phyloP scores from a whole-genome alignment of 2,329 filamentous ascomycete genomes.

The Periconia sp. region DNA sequence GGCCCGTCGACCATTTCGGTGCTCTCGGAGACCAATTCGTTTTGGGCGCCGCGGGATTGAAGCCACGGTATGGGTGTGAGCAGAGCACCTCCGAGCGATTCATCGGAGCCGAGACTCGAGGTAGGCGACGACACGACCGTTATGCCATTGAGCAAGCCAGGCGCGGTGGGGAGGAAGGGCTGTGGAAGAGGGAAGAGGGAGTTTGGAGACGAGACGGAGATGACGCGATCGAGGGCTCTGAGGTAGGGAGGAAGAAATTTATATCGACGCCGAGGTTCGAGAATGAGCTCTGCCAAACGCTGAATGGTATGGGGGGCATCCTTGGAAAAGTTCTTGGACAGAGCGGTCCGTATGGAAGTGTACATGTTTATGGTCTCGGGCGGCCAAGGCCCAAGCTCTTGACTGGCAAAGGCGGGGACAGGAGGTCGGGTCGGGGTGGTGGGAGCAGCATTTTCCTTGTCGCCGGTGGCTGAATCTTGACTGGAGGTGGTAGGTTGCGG shows the following conservation, averaged over 20 bases:
- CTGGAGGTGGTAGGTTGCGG: conserved; percentile 26
- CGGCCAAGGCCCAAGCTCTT: conserved; percentile 31
- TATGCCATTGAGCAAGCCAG: conserved; percentile 62
- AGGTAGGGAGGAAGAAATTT: conserved; percentile 80
- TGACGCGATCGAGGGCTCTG: conserved; percentile 84
- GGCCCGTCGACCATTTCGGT: conserved; percentile 81
- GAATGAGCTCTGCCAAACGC: conserved; percentile 82
- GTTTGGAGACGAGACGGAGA: conserved; percentile 82
- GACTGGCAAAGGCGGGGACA: conserved; percentile 46
- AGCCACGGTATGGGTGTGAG: conserved; percentile 96
- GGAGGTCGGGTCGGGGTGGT: conserved; percentile 44
- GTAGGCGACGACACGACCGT: conserved; percentile 46
- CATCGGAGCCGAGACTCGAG: conserved; percentile 71
- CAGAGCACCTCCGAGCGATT: conserved; percentile 84
- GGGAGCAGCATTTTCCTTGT: conserved; percentile 69
- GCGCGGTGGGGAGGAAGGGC: conserved; percentile 54
- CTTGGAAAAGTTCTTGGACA: conserved; percentile 67
- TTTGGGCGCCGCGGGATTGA: conserved; percentile 47
- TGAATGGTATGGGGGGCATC: conserved; percentile 92
- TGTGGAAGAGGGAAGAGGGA: conserved; percentile 81
- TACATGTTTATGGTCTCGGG: conserved; percentile 35
- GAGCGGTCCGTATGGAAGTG: conserved; percentile 48
- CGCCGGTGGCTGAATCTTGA: conserved; percentile 57
- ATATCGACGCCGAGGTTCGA: conserved; percentile 78
- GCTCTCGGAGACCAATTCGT: conserved; percentile 69